Evolutionary conservation across 225 moss, liverwort and hornwort genomes (phyloP).

Genomic region (Pseudisothecium myosuroides): DNA sequence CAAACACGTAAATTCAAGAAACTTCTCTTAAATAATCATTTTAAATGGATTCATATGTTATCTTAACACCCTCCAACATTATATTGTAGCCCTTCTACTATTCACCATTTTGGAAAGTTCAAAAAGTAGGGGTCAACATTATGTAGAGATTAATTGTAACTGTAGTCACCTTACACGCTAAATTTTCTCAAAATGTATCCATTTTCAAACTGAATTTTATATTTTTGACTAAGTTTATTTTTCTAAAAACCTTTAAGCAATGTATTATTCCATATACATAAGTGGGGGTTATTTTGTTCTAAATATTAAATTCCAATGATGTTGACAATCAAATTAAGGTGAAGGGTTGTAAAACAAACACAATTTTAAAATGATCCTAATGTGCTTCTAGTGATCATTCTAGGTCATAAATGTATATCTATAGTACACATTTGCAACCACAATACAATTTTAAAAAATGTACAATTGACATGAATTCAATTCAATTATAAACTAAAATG

Average conservation of each 20-base stretch:
- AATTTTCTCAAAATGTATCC: neutral
- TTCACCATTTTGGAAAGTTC: neutral
- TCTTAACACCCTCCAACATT: no score
- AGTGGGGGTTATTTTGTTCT: rapidly evolving
- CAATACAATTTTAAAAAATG: rapidly evolving
- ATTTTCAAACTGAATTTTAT: neutral
- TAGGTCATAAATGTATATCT: neutral
- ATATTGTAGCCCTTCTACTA: neutral
- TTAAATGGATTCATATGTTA: neutral
- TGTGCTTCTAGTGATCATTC: neutral
- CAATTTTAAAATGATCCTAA: rapidly evolving
- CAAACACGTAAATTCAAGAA: no score
- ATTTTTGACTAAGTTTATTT: no score
- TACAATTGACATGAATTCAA: neutral
- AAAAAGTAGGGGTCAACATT: neutral
- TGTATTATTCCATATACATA: neutral
- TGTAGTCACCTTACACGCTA: neutral
- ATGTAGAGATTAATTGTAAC: neutral
- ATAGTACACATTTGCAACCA: rapidly evolving
- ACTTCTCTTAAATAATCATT: neutral
- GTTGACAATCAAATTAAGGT: neutral
- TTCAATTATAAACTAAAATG: neutral
- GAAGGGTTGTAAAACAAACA: neutral
- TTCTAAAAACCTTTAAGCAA: no score
- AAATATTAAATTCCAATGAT: neutral